A percentile compares a stretch with the other conserved stretches of the same genome.
These are phyloP conservation scores for Combretum micranthum DNA, from an alignment of 345 rosid genomes.

Conservation along the genomic window DNA sequence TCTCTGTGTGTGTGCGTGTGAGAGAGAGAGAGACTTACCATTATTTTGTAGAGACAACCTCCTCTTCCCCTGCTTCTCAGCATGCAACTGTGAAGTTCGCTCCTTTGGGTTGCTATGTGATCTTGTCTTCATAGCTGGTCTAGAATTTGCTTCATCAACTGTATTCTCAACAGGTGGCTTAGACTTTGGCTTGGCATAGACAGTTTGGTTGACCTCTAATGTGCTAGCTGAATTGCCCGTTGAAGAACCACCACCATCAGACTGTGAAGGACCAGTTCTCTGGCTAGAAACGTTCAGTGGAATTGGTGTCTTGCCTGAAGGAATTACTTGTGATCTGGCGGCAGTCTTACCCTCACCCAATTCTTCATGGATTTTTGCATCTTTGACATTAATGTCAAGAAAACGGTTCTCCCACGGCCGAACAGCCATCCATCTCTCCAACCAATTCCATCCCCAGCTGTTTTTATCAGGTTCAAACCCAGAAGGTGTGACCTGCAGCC, in stretches of 20 bases:
- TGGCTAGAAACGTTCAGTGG: constrained; percentile 39
- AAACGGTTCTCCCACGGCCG: constrained; percentile 99
- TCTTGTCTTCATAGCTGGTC: constrained; percentile 40
- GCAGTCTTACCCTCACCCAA: constrained; percentile 36
- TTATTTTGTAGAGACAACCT: constrained; percentile 65
- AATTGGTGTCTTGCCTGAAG: constrained; percentile 40
- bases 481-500: constrained; percentile 50
- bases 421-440: constrained; percentile 99
- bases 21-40: constrained; percentile 34
- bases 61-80: constrained; percentile 50
- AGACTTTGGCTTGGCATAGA: constrained; percentile 39
- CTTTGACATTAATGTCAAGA: constrained; percentile 82
- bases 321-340: constrained; percentile 43
- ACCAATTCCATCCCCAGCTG: constrained; percentile 99
- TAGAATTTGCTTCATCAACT: constrained; percentile 46
- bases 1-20: too few relatives aligned
- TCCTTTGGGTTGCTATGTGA: constrained; percentile 93
- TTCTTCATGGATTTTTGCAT: constrained; percentile 49
- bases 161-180: constrained; percentile 40
- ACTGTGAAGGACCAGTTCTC: constrained; percentile 62
- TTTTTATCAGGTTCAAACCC: constrained; percentile 90
- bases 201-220: constrained; percentile 35
- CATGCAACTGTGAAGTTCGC: constrained; percentile 38
- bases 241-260: constrained; percentile 60
- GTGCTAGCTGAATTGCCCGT: constrained; percentile 48